Conservation (phyloP, 257 asterid genomes). For the Plantago elongata region DNA sequence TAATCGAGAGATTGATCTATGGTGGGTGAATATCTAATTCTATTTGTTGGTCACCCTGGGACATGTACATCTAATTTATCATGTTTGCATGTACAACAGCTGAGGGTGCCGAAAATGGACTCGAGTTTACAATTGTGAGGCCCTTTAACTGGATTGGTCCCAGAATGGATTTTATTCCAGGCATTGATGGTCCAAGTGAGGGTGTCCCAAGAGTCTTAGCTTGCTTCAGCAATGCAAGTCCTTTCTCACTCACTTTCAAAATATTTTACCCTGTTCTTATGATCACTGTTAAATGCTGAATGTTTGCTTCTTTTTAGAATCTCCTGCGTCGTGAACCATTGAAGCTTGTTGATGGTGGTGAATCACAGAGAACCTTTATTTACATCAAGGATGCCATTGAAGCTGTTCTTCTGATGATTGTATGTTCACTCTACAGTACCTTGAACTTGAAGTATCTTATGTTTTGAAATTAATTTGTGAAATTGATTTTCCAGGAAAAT, state of each 20-base stretch:
- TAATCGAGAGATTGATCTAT: constrained; percentile 88
- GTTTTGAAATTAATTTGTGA: constrained; percentile 22
- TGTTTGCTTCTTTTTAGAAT: constrained; percentile 37
- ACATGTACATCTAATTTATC: constrained; percentile 6
- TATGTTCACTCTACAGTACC: constrained; percentile 30
- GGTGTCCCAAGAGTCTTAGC: constrained; percentile 98
- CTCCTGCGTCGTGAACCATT: constrained; percentile 83
- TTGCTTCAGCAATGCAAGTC: constrained; percentile 83
- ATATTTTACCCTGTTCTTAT: background rate
- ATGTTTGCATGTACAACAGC: constrained; percentile 42
- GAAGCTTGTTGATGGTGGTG: constrained; percentile 94
- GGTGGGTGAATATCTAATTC: constrained; percentile 44
- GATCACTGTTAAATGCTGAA: constrained; percentile 12
- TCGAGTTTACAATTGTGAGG: constrained; percentile 88
- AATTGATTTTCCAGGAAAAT: constrained; percentile 54
- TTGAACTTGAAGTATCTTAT: constrained; percentile 5
- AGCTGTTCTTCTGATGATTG: constrained; percentile 89
- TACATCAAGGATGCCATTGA: constrained; percentile 93
- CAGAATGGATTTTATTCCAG: constrained; percentile 96
- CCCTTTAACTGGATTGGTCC: constrained; percentile 99
- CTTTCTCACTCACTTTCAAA: constrained; percentile 9
- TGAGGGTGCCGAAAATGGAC: constrained; percentile 99
- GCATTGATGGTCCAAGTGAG: constrained; percentile 95
- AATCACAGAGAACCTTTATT: constrained; percentile 88
- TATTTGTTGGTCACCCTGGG: constrained; percentile 14